Percentiles rank a stretch among this genome's conserved stretches.
phyloP scores from a whole-genome alignment of 805 yeast genomes.

The Debaryomyces tyrocola region DNA sequence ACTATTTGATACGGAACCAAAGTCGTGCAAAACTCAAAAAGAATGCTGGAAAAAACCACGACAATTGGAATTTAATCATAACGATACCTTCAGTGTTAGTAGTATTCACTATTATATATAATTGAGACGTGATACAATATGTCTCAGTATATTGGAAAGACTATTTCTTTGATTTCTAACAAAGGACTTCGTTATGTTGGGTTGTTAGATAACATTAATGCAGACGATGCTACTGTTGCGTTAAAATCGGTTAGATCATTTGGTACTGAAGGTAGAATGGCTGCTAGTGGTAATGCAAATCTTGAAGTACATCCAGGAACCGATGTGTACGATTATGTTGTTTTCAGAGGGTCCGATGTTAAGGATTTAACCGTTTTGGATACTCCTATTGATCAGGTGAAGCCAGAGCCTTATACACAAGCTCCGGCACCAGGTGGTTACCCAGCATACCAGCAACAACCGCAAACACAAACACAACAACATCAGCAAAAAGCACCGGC shows the following conservation, averaged over 20 bases:
- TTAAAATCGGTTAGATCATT: slow-evolving; percentile 74
- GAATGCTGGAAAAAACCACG: no score
- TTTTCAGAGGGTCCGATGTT: slow-evolving; percentile 89
- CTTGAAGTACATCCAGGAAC: slow-evolving; percentile 72
- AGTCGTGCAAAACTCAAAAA: no score
- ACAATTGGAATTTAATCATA: no score
- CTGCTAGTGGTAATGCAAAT: slow-evolving; percentile 53
- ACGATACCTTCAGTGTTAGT: no score
- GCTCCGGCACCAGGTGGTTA: slow-evolving; percentile 12
- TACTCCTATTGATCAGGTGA: slow-evolving; percentile 60
- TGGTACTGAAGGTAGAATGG: slow-evolving; percentile 90
- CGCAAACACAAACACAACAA: slow-evolving; percentile 10
- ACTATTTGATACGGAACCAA: no score
- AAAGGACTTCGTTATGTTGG: slow-evolving; percentile 90
- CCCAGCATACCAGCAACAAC: slow-evolving; percentile 11
- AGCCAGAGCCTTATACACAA: slow-evolving; percentile 45
- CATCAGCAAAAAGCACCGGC: slow-evolving; percentile 3
- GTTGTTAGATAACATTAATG: slow-evolving; percentile 79
- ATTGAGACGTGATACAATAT: slow-evolving; percentile 33
- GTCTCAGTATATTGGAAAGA: slow-evolving; percentile 93
- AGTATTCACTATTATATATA: background rate
- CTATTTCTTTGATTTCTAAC: slow-evolving; percentile 76
- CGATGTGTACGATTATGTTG: slow-evolving; percentile 70
- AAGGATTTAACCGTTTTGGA: slow-evolving; percentile 86
- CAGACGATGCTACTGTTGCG: slow-evolving; percentile 87